Conservation (phyloP, 225 moss, liverwort and hornwort genomes). For the Antitrichia curtipendula region DNA sequence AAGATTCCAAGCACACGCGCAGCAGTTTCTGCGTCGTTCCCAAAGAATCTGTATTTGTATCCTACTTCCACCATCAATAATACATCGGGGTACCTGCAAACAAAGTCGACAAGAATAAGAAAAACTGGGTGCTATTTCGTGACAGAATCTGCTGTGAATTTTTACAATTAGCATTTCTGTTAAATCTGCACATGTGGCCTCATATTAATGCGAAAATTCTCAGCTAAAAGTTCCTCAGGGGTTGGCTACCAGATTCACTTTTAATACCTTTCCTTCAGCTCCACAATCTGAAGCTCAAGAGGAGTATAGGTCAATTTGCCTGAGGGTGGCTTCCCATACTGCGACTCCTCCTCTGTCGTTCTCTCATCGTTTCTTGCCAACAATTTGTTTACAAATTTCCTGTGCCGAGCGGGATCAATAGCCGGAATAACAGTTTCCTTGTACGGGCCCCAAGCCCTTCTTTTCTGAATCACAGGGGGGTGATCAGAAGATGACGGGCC, state of each 20-base stretch:
- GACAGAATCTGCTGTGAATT: neutral
- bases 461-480: slow-evolving; percentile 12
- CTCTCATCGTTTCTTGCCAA: slow-evolving; percentile 49
- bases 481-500: slow-evolving; percentile 13
- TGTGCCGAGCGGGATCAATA: slow-evolving; percentile 58
- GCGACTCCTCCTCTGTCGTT: slow-evolving; percentile 37
- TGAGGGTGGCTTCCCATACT: slow-evolving; percentile 60
- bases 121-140: neutral
- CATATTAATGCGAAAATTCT: neutral
- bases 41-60: slow-evolving; percentile 83
- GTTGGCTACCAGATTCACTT: neutral
- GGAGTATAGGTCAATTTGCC: slow-evolving; percentile 75
- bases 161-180: neutral
- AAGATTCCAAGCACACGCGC: slow-evolving; percentile 69
- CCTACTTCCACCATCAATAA: slow-evolving; percentile 92
- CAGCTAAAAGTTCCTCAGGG: neutral
- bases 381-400: slow-evolving; percentile 61
- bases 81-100: slow-evolving; percentile 65
- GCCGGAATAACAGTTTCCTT: slow-evolving; percentile 23
- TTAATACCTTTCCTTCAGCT: slow-evolving; percentile 68
- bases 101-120: neutral
- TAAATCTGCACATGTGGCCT: neutral
- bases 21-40: slow-evolving; percentile 82
- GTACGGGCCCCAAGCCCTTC: slow-evolving; percentile 15
- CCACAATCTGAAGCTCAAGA: slow-evolving; percentile 75